Conservation (phyloP, 768 basidiomycete species). For the Kwoniella sp. region DNA sequence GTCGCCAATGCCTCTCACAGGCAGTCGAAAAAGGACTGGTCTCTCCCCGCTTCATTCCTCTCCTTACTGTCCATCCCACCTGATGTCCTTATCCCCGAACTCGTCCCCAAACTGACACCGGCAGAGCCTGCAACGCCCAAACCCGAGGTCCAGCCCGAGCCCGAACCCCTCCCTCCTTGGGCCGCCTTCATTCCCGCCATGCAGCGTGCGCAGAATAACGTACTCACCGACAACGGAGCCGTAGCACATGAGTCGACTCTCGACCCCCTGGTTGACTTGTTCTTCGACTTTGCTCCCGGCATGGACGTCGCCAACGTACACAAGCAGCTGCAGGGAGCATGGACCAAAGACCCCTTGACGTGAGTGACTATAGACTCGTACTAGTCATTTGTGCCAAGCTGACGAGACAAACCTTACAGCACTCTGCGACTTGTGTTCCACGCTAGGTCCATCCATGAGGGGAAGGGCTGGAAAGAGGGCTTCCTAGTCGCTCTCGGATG, state of each 20-base stretch:
- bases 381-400: background rate
- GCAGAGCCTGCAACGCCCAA: background rate
- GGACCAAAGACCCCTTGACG: constrained; percentile 57
- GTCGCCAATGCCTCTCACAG: background rate
- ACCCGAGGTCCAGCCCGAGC: background rate
- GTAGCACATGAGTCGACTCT: constrained; percentile 4
- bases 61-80: constrained; percentile 7
- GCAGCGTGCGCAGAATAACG: constrained; percentile 6
- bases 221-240: constrained; percentile 27
- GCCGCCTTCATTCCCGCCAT: constrained; percentile 21
- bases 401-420: constrained; percentile 28
- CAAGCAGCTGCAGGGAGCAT: constrained; percentile 55
- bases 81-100: background rate
- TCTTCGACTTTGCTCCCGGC: constrained; percentile 20
- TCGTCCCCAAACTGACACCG: constrained; percentile 1
- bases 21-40: constrained; percentile 7
- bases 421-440: constrained; percentile 68
- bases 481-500: constrained; percentile 65
- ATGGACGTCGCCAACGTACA: constrained; percentile 1
- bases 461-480: constrained; percentile 57
- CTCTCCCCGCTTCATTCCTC: constrained; percentile 5
- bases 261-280: constrained; percentile 25
- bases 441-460: constrained; percentile 65
- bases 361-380: constrained; percentile 2
- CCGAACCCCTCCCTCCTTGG: background rate